These are phyloP conservation scores for Meira miltonrushii DNA, from an alignment of 1,284 basidiomycete genomes.

Conservation along the genomic window DNA sequence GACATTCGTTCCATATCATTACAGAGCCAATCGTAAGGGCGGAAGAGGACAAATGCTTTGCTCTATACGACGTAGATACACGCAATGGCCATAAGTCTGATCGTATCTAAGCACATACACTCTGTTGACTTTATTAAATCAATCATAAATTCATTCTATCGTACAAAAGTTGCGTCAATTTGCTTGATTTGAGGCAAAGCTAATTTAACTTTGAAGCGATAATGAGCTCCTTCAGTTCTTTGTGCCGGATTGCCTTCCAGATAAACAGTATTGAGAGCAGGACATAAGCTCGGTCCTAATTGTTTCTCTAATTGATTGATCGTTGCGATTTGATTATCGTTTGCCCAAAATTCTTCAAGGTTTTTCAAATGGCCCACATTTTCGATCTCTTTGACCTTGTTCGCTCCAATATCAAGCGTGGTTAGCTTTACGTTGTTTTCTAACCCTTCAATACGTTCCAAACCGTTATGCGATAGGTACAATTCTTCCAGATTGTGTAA, in stretches of 20 bases:
- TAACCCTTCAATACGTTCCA: constrained; percentile 77
- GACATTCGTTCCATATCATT: no score
- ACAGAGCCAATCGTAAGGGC: no score
- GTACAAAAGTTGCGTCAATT: constrained; percentile 84
- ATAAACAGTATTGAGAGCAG: constrained; percentile 78
- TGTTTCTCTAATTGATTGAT: constrained; percentile 67
- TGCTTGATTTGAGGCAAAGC: constrained; percentile 82
- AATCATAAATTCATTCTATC: no score
- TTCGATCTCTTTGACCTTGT: constrained; percentile 73
- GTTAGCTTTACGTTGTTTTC: constrained; percentile 62
- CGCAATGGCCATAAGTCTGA: no score
- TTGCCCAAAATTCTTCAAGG: constrained; percentile 92
- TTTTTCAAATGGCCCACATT: constrained; percentile 69
- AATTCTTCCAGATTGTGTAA: constrained; percentile 70
- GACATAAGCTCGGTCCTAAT: constrained; percentile 61
- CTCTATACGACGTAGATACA: no score
- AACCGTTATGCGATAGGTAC: constrained; percentile 89
- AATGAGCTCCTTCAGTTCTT: constrained; percentile 67
- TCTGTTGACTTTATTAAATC: no score
- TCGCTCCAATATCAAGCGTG: constrained; percentile 81
- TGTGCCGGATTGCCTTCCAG: constrained; percentile 93
- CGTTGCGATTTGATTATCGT: constrained; percentile 73
- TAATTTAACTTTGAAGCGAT: constrained; percentile 83
- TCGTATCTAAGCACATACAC: no score
- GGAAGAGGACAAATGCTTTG: no score